Evolutionary conservation across 768 basidiomycete species (phyloP), one percentile per base, ranked within the genome.

Genomic region (Tricholoma matsutake): DNA sequence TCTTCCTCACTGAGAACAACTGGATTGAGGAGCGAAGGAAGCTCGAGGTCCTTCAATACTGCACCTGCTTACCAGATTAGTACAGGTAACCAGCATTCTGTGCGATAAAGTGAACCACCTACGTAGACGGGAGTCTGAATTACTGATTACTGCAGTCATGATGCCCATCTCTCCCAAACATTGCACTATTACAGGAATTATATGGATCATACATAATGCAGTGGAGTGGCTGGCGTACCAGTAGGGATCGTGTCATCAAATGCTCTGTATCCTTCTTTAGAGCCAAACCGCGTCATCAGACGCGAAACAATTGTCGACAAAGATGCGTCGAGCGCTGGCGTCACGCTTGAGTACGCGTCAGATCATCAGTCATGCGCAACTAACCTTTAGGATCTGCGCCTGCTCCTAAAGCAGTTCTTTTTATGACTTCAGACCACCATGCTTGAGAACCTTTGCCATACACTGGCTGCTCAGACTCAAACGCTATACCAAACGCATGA

Each of bases 391-490:
- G 69, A 72, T 88, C 77, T 3, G 86, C 91, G 1, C 89, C 90
- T 45, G 91, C 89, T 3, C 86, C 89, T 2, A 91, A 71, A 16
- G 91, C 91, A 37, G 92, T 93, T 60, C 83, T 75, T 59, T 77
- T 78, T 62, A 94, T 86, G 39, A 94, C 90, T 63, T 90, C 86
- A n/a, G 76, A 71, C 92, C 92, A 94, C 91, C 90, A 93, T 2
- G 68, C 71, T 32, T 80, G 70, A 52, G 80, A 79, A 53, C 86
- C 86, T 14, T 77, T 72, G 53, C 72, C 69, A 68, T 91, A 92
- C 0, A 76, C 81, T 1, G 90, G 88, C 49, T 80, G 78, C 61
- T 86, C 83, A 14, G 64, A 74, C 69, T 91, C 87, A 47, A 83
- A 68, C 3, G 82, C 82, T 81, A 57, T 10, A 56, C 29, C 52